A percentile compares a stretch with the other conserved stretches of the same genome.
These are phyloP conservation scores for Teratosphaeria gauchensis DNA, from an alignment of 2,329 filamentous ascomycete genomes.

Conservation along the genomic window DNA sequence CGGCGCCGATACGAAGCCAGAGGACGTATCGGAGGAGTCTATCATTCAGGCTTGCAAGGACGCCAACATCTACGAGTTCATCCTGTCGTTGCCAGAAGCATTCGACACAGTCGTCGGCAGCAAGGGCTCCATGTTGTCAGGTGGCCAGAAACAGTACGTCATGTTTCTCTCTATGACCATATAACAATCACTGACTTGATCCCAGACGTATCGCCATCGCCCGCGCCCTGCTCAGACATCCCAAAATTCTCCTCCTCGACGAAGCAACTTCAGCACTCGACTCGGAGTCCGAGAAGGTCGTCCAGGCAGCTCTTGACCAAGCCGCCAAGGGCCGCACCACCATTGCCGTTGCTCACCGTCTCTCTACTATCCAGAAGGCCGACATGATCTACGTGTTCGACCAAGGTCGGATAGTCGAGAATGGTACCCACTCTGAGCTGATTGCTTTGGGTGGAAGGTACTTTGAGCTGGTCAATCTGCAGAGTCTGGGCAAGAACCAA, in stretches of 20 bases:
- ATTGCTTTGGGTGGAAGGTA: constrained; percentile 33
- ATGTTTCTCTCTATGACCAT: not conserved
- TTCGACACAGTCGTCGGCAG: constrained; percentile 53
- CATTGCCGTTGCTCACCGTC: constrained; percentile 84
- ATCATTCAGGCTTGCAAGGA: constrained; percentile 75
- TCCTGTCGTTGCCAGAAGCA: constrained; percentile 63
- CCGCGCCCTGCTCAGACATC: constrained; percentile 79
- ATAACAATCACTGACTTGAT: not conserved
- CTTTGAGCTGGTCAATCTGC: constrained; percentile 29
- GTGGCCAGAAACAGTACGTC: constrained; percentile 80
- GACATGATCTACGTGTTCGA: constrained; percentile 97
- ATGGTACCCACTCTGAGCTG: constrained; percentile 62
- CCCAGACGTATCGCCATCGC: constrained; percentile 63
- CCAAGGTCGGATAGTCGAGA: constrained; percentile 74
- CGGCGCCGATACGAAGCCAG: constrained; percentile 49
- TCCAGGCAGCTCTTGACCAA: constrained; percentile 70
- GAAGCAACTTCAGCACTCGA: constrained; percentile 63
- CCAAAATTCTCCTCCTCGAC: constrained; percentile 74
- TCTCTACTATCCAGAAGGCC: constrained; percentile 89
- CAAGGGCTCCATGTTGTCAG: constrained; percentile 76
- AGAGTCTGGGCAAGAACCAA: constrained; percentile 23
- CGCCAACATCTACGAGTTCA: constrained; percentile 88
- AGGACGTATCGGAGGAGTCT: constrained; percentile 59
- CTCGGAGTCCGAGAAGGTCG: constrained; percentile 66
- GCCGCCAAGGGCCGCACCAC: constrained; percentile 66